Evolutionary conservation across 768 basidiomycete genomes (phyloP).

Genomic region (Hirschioporus abietinus): DNA sequence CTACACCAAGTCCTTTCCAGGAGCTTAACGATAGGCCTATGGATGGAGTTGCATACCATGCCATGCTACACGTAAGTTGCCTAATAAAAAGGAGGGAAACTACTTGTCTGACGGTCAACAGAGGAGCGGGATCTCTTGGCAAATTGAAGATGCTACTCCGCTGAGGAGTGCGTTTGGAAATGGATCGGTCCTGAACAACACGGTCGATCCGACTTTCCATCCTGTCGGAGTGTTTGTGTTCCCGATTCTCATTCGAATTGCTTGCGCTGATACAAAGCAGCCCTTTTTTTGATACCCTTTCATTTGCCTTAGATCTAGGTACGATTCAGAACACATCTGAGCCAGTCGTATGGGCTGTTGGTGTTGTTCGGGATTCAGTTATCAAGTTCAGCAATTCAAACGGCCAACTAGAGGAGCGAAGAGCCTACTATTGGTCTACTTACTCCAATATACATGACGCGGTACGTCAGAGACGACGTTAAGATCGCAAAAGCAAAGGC

Average conservation of each 20-base stretch:
- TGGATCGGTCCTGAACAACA: too few species aligned
- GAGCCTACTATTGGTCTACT: constrained; percentile 4
- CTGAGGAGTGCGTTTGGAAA: not conserved
- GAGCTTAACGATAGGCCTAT: constrained; percentile 1
- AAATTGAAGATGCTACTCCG: not conserved
- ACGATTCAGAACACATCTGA: constrained; percentile 4
- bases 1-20: constrained; percentile 5
- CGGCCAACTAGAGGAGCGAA: constrained; percentile 4
- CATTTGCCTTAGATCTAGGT: constrained; percentile 9
- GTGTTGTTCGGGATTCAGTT: constrained; percentile 6
- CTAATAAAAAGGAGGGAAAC: too few species aligned
- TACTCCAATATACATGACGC: not conserved
- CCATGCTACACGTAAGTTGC: not conserved
- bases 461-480: not conserved
- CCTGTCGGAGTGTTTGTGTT: too few species aligned
- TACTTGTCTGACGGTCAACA: too few species aligned
- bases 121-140: not conserved
- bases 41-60: constrained; percentile 7
- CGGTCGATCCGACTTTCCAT: too few species aligned
- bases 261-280: constrained; percentile 1
- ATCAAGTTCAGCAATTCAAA: not conserved
- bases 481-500: too few species aligned
- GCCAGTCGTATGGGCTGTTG: constrained; percentile 10
- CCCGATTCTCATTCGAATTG: too few species aligned
- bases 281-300: constrained; percentile 4